These are phyloP conservation scores for Dichotomopilus funicola DNA, from an alignment of 2,329 filamentous ascomycete species.

Conservation along the genomic window DNA sequence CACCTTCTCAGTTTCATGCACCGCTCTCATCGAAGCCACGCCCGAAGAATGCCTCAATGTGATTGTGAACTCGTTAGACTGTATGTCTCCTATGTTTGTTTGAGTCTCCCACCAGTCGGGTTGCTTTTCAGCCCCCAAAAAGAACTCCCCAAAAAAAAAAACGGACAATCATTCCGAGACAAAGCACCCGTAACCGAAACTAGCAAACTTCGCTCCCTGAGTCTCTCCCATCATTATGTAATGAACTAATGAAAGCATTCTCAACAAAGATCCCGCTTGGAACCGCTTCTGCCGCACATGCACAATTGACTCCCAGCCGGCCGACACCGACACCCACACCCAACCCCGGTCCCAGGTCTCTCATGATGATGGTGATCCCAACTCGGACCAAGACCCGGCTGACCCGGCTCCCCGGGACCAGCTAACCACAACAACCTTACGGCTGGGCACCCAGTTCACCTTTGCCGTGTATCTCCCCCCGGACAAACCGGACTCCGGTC, in stretches of 20 bases:
- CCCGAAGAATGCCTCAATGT: conserved; percentile 28
- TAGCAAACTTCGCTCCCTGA: background rate
- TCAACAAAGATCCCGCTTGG: conserved; percentile 25
- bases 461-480: conserved; percentile 32
- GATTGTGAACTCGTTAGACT: conserved; percentile 31
- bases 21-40: conserved; percentile 30
- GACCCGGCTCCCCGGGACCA: no score
- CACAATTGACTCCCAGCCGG: conserved; percentile 24
- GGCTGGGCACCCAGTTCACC: conserved; percentile 28
- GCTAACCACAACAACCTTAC: conserved; percentile 21
- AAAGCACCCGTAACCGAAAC: background rate
- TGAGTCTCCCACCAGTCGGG: no score
- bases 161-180: background rate
- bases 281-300: conserved; percentile 30
- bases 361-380: no score
- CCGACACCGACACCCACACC: conserved; percentile 9
- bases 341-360: no score
- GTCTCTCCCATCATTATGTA: background rate
- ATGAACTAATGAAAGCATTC: background rate
- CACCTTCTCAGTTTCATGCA: conserved; percentile 28
- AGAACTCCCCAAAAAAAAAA: background rate
- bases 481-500: conserved; percentile 14
- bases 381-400: no score
- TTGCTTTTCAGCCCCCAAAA: background rate
- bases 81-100: conserved; percentile 11